Evolutionary conservation across 1,284 basidiomycete species (phyloP).

Genomic region (Boletus smithii): DNA sequence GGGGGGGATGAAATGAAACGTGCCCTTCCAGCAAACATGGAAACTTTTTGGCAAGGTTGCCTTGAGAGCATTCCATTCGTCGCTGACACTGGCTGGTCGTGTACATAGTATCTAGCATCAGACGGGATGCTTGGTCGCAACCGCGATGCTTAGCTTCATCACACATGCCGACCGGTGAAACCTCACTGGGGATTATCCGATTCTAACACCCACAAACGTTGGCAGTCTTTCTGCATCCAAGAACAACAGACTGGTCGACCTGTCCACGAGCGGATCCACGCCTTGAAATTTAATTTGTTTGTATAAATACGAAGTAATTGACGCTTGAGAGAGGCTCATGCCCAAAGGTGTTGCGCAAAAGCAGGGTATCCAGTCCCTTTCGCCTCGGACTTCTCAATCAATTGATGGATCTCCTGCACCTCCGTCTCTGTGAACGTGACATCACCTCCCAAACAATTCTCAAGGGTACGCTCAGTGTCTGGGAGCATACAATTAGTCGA

Average conservation of each 20-base stretch:
- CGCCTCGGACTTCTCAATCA: slow-evolving; percentile 15
- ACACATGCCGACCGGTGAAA: too few relatives aligned
- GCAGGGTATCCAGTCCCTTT: slow-evolving; percentile 20
- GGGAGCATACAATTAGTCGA: neutral
- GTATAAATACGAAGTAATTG: neutral
- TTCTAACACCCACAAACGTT: neutral
- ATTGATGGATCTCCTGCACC: slow-evolving; percentile 19
- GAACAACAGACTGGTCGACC: neutral
- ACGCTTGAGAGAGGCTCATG: slow-evolving; percentile 3
- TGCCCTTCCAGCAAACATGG: neutral
- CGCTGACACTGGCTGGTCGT: slow-evolving; percentile 2
- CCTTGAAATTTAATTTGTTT: neutral
- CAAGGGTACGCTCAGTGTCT: slow-evolving; percentile 24
- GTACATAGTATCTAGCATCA: slow-evolving; percentile 13
- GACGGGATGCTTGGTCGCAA: slow-evolving; percentile 1
- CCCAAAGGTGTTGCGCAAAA: slow-evolving; percentile 17
- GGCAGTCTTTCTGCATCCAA: neutral
- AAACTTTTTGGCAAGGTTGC: neutral
- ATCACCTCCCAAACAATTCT: slow-evolving; percentile 26
- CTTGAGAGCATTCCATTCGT: neutral
- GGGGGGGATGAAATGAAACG: too few relatives aligned
- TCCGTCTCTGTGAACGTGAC: slow-evolving; percentile 20
- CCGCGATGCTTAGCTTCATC: neutral
- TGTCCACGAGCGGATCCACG: neutral
- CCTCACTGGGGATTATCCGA: too few relatives aligned